A percentile compares a stretch with the other conserved stretches of the same genome.
These are phyloP conservation scores for Zygoascus flipseniorum DNA, from an alignment of 805 yeast genomes.

Conservation along the genomic window DNA sequence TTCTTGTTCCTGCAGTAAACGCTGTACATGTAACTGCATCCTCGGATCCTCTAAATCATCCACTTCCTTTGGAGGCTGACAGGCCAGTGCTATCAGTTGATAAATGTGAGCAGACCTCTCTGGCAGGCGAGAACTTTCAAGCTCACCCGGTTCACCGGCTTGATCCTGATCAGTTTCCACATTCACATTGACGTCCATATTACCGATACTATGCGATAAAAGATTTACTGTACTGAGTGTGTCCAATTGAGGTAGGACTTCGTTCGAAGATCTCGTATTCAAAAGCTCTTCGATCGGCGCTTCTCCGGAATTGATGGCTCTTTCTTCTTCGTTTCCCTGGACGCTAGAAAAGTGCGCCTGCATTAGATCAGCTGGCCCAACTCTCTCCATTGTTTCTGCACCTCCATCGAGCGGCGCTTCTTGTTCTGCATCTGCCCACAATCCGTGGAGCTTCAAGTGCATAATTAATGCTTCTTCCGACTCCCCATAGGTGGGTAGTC, in stretches of 20 bases:
- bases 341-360: too few relatives aligned
- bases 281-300: too few relatives aligned
- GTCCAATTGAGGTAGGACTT: too few relatives aligned
- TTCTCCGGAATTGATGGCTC: too few relatives aligned
- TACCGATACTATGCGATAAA: too few relatives aligned
- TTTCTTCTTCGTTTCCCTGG: too few relatives aligned
- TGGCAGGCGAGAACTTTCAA: neutral
- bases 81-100: neutral
- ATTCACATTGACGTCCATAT: too few relatives aligned
- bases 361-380: too few relatives aligned
- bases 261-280: too few relatives aligned
- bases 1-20: neutral
- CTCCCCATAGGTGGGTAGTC: constrained; percentile 17
- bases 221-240: too few relatives aligned
- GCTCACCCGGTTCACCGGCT: neutral
- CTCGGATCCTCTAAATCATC: neutral
- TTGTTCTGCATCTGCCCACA: neutral
- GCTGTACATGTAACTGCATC: neutral
- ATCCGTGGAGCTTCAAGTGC: constrained; percentile 8
- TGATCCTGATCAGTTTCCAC: too few relatives aligned
- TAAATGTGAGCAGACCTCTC: neutral
- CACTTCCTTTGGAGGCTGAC: neutral
- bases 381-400: too few relatives aligned
- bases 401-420: neutral
- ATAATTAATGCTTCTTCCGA: constrained; percentile 16